A percentile compares a stretch with the other conserved stretches of the same genome.
Conservation (phyloP, 2,329 filamentous ascomycete species). For the Colletotrichum coccodes region DNA sequence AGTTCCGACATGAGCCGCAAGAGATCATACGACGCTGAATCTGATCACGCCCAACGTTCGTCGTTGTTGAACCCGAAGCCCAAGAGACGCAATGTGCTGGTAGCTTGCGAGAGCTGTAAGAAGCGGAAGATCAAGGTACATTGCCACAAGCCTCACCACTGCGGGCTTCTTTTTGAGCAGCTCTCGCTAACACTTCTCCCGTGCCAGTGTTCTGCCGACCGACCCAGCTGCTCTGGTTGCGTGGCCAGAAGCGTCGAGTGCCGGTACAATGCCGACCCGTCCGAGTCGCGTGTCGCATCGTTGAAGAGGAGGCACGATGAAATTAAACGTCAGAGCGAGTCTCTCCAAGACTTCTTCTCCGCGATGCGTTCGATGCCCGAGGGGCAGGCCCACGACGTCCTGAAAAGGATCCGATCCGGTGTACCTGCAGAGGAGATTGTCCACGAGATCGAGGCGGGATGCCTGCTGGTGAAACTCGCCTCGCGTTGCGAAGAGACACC, state of each 20-base stretch:
- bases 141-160: not conserved
- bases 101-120: constrained; percentile 15
- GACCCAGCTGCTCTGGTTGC: constrained; percentile 50
- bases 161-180: too few species aligned
- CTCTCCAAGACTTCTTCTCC: not conserved
- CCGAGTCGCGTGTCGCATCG: constrained; percentile 9
- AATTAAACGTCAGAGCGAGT: constrained; percentile 1
- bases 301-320: constrained; percentile 15
- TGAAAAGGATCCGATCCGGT: constrained; percentile 4
- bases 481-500: not conserved
- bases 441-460: not conserved
- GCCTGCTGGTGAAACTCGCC: constrained; percentile 7
- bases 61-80: not conserved
- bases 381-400: not conserved
- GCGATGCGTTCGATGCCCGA: constrained; percentile 17
- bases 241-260: constrained; percentile 46
- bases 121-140: constrained; percentile 17
- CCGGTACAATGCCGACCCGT: constrained; percentile 47
- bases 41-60: not conserved
- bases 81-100: constrained; percentile 6
- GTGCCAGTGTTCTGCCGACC: constrained; percentile 51
- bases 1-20: not conserved
- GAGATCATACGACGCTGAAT: too few species aligned
- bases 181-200: not conserved
- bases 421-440: constrained; percentile 3